Percentiles rank a stretch among this genome's conserved stretches.
Conservation (phyloP, 805 yeast species). For the Suhomyces xylopsoci region DNA sequence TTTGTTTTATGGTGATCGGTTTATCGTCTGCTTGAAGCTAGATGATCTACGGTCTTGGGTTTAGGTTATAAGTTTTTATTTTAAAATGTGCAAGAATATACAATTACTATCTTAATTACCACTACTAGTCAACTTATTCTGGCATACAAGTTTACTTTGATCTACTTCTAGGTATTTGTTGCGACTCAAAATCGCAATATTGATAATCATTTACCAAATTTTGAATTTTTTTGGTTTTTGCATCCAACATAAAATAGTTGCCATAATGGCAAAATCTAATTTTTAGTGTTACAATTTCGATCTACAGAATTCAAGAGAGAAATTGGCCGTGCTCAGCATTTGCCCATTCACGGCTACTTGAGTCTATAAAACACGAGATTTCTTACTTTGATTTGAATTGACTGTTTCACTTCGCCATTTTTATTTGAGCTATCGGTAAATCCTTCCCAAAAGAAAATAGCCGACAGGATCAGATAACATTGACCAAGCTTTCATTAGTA, state of each 20-base stretch:
- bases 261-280: background rate
- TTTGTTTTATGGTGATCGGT: background rate
- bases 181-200: background rate
- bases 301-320: background rate
- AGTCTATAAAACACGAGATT: background rate
- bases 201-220: too few relatives aligned
- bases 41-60: background rate
- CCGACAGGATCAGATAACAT: background rate
- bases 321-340: background rate
- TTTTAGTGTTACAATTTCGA: too few relatives aligned
- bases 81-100: background rate
- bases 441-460: background rate
- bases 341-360: background rate
- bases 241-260: background rate
- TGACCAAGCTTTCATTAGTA: background rate
- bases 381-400: background rate
- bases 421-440: background rate
- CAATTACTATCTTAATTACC: background rate
- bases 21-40: constrained; percentile 2
- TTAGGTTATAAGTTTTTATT: background rate
- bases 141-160: background rate
- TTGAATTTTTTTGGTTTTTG: too few relatives aligned
- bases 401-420: background rate
- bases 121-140: background rate
- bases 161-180: background rate